These are phyloP conservation scores for Naumovozyma dairenensis DNA, from an alignment of 805 yeast genomes.

Conservation along the genomic window DNA sequence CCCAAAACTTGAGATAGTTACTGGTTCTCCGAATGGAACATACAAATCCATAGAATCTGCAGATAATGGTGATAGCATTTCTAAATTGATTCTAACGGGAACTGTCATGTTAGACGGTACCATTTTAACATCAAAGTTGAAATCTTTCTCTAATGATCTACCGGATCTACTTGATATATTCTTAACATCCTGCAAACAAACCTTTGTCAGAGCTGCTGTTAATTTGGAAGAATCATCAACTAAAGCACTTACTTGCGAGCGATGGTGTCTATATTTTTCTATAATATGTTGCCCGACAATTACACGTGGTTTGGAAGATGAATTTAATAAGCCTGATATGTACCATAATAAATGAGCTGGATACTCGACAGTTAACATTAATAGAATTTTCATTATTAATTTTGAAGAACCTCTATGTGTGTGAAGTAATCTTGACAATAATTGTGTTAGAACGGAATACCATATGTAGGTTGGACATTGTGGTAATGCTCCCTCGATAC, in stretches of 20 bases:
- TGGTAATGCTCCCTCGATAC: slow-evolving; percentile 36
- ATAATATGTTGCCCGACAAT: slow-evolving; percentile 38
- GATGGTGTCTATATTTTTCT: slow-evolving; percentile 20
- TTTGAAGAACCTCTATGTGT: slow-evolving; percentile 45
- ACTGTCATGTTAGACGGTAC: slow-evolving; percentile 52
- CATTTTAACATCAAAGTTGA: slow-evolving; percentile 33
- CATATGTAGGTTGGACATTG: slow-evolving; percentile 49
- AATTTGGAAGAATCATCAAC: slow-evolving; percentile 18
- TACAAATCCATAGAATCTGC: slow-evolving; percentile 34
- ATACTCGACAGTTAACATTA: slow-evolving; percentile 48
- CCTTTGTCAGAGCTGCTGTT: slow-evolving; percentile 16
- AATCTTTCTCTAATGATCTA: slow-evolving; percentile 31
- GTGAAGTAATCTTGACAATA: slow-evolving; percentile 70
- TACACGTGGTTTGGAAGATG: slow-evolving; percentile 40
- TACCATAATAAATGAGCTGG: slow-evolving; percentile 82
- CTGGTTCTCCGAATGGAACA: slow-evolving; percentile 38
- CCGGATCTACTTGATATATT: slow-evolving; percentile 19
- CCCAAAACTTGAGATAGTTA: slow-evolving; percentile 55
- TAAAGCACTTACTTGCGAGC: slow-evolving; percentile 9
- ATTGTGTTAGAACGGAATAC: slow-evolving; percentile 79
- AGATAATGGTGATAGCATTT: slow-evolving; percentile 49
- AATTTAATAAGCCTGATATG: slow-evolving; percentile 51
- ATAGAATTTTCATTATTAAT: slow-evolving; percentile 48
- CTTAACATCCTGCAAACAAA: slow-evolving; percentile 22
- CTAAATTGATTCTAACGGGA: slow-evolving; percentile 64